Evolutionary conservation across 2,329 filamentous ascomycete genomes (phyloP), one percentile per base, ranked within the genome.

Genomic region (Rhynchosporium agropyri): DNA sequence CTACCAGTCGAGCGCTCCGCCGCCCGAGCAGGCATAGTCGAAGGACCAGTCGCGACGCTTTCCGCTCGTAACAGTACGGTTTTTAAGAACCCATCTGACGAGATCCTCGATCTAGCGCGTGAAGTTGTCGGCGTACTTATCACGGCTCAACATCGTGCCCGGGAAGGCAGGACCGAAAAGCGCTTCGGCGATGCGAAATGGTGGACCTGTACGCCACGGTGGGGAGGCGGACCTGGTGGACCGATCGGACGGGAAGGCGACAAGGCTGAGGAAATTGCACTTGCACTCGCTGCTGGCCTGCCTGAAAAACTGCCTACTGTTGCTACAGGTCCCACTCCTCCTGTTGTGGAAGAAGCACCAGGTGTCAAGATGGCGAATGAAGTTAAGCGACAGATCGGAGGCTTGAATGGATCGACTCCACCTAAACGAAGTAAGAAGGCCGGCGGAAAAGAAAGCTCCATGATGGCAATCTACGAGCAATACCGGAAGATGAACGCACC

Each of bases 401-500:
- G 67, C 7, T 63, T 70, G 43, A 68, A 66, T 45, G 65, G 56
- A 0, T 58, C 68, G 1, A 61, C 38, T 33, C 61, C 66, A 1
- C 62, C 57, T 29, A 69, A 66, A 36, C 63, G 63, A 49, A 68
- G 50, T 15, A 71, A 67, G 49, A 69, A 58, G 38, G 38, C 29
- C 9, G 60, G 62, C 9, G 60, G 62, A 26, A 48, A 42, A 49
- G 68, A 67, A 31, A 63, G 63, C 1, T 62, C 62, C 2, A 84
- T 80, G 65, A 74, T 80, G 43, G 80, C 83, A 63, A 85, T 87
- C 53, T 88, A 88, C 71, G 85, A 88, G 71, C 83, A 80, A 68
- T 88, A 88, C 74, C 81, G 86, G 62, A 86, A 84, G 79, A 78
- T 88, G 50, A 79, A 83, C 1, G 83, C 82, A 8, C 85, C 86